Evolutionary conservation across 306 rosid genomes (phyloP).

Genomic region (Quercus robur): DNA sequence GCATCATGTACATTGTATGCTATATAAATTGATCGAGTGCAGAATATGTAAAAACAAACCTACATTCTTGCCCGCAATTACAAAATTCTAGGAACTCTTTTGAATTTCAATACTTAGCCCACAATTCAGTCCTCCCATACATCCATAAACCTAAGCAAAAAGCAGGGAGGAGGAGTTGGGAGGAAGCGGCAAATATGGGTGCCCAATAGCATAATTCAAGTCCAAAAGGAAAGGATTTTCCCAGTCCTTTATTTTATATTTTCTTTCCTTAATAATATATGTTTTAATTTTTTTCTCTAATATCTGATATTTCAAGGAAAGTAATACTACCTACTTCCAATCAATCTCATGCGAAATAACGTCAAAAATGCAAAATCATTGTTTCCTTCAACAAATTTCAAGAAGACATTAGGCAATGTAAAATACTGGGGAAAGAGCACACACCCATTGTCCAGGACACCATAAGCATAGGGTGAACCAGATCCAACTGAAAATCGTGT

Average conservation of each 20-base stretch:
- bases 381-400: not conserved
- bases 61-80: not conserved
- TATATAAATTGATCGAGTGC: not conserved
- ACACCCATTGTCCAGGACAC: conserved; percentile 90
- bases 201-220: too few relatives aligned
- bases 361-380: not conserved
- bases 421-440: conserved; percentile 7
- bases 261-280: not conserved
- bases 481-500: conserved; percentile 96
- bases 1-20: not conserved
- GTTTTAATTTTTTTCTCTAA: not conserved
- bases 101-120: not conserved
- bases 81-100: not conserved
- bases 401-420: not conserved
- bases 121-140: not conserved
- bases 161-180: too few relatives aligned
- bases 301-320: not conserved
- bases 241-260: not conserved
- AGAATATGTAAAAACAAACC: not conserved
- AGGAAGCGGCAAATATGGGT: too few relatives aligned
- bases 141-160: too few relatives aligned
- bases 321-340: not conserved
- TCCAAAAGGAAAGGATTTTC: too few relatives aligned
- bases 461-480: conserved; percentile 98
- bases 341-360: not conserved